Conservation (phyloP, 495 filamentous ascomycete species). For the Neurospora sp. region DNA sequence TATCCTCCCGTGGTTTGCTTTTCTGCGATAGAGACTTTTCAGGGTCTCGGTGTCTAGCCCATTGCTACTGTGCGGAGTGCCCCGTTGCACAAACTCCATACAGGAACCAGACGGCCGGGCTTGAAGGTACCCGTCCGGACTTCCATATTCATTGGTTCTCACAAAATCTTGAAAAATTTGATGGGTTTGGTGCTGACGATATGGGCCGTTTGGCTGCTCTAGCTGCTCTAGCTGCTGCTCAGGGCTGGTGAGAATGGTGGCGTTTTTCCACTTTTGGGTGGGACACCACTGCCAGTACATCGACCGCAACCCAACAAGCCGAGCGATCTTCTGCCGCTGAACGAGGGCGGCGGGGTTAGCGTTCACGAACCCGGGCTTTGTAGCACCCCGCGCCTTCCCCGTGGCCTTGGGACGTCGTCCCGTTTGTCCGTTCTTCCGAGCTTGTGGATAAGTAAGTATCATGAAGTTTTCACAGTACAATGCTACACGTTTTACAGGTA, state of each 20-base stretch:
- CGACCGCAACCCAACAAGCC: not conserved
- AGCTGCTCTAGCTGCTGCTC: not conserved
- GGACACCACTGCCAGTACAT: not conserved
- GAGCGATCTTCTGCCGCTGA: not conserved
- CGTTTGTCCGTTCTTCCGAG: not conserved
- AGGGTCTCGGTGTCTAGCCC: not conserved
- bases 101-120: not conserved
- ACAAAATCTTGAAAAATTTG: not conserved
- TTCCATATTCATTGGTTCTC: not conserved
- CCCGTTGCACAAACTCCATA: not conserved
- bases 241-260: not conserved
- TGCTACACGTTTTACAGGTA: not conserved
- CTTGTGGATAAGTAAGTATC: not conserved
- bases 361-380: not conserved
- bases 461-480: not conserved
- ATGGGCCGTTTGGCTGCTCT: not conserved
- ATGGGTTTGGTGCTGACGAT: not conserved
- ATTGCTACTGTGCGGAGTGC: not conserved
- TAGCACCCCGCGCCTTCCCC: not conserved
- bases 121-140: not conserved
- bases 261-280: not conserved
- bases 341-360: not conserved
- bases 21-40: not conserved
- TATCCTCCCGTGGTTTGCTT: not conserved
- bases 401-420: not conserved